A percentile compares a stretch with the other conserved stretches of the same genome.
These are phyloP conservation scores for Cercospora sp. DNA, from an alignment of 2,329 filamentous ascomycete species.

Conservation along the genomic window DNA sequence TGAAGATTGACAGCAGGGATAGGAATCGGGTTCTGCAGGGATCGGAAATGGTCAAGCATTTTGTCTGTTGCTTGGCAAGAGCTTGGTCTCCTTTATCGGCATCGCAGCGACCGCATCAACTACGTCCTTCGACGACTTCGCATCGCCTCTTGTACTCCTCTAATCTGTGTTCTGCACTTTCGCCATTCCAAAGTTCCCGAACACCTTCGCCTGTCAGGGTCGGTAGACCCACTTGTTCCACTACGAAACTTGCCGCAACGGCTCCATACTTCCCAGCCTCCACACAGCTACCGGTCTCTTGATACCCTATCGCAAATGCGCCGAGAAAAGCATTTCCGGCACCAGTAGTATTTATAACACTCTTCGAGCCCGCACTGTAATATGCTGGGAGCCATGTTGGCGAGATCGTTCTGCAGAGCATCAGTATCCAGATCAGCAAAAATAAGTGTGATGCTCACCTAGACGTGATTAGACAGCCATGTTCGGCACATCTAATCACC, in stretches of 20 bases:
- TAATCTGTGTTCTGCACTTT: slow-evolving; percentile 44
- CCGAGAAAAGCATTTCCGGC: slow-evolving; percentile 36
- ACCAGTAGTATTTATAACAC: slow-evolving; percentile 33
- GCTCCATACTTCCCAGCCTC: slow-evolving; percentile 31
- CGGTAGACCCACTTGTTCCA: slow-evolving; percentile 32
- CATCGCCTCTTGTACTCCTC: slow-evolving; percentile 15
- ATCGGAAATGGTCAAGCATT: background rate
- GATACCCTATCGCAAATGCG: slow-evolving; percentile 28
- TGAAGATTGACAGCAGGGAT: slow-evolving; percentile 1
- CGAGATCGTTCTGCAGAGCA: background rate
- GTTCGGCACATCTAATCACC: slow-evolving; percentile 27
- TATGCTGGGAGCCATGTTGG: slow-evolving; percentile 30
- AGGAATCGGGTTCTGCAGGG: background rate
- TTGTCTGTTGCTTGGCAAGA: background rate
- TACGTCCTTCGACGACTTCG: background rate
- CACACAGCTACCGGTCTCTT: slow-evolving; percentile 21
- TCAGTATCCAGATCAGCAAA: background rate
- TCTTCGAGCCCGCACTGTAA: slow-evolving; percentile 12
- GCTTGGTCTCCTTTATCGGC: background rate
- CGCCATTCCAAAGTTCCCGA: slow-evolving; percentile 51
- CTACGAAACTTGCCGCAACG: slow-evolving; percentile 33
- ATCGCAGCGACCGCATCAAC: background rate
- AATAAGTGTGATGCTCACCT: background rate
- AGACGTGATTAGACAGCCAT: slow-evolving; percentile 31
- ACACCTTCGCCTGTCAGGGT: slow-evolving; percentile 43